These are phyloP conservation scores for Pestalotiopsis sp. DNA, from an alignment of 2,329 filamentous ascomycete species.

Conservation along the genomic window DNA sequence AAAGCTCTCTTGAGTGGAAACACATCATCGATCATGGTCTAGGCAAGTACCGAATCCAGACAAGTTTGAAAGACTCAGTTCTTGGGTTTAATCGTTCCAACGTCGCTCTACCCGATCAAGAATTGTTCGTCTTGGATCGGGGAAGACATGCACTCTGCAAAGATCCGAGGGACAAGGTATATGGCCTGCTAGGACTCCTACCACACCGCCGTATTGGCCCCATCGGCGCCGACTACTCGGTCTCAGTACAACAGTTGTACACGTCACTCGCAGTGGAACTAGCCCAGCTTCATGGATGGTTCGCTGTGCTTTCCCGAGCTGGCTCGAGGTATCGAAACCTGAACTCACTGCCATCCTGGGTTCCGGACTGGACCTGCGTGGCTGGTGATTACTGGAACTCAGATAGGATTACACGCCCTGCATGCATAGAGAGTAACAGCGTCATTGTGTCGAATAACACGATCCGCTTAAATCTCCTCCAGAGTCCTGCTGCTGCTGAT, in stretches of 20 bases:
- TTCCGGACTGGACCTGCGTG: constrained; percentile 15
- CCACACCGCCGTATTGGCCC: not conserved
- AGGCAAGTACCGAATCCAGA: accelerated
- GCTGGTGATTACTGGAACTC: accelerated
- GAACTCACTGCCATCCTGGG: constrained; percentile 14
- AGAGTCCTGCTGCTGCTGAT: not conserved
- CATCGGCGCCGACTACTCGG: not conserved
- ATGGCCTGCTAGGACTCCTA: not conserved
- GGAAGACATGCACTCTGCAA: not conserved
- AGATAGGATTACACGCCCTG: not conserved
- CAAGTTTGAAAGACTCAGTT: not conserved
- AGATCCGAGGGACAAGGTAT: not conserved
- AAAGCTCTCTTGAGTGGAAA: not conserved
- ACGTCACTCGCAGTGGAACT: constrained; percentile 13
- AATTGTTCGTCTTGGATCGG: not conserved
- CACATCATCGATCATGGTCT: not conserved
- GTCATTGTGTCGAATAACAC: not conserved
- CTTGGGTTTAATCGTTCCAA: not conserved
- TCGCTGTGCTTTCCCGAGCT: constrained; percentile 3
- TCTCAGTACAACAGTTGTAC: not conserved
- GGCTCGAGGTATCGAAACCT: not conserved
- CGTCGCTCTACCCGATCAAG: not conserved
- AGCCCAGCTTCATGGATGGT: not conserved
- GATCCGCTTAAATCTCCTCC: not conserved
- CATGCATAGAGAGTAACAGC: not conserved